phyloP scores from a whole-genome alignment of 2,329 filamentous ascomycete species.

The Fusarium clavum region DNA sequence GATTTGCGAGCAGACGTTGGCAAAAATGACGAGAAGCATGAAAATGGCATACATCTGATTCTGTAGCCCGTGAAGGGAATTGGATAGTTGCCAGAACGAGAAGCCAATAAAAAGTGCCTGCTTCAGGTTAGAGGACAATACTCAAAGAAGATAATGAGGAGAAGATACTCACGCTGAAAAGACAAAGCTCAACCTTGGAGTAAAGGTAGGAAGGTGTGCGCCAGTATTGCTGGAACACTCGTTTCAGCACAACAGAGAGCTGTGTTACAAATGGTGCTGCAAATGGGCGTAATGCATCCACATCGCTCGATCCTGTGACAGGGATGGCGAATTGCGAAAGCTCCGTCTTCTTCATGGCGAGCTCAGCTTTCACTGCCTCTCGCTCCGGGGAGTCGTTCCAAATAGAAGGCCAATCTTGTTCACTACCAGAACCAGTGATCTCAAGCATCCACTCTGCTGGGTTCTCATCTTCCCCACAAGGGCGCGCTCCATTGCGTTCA shows the following conservation, averaged over 20 bases:
- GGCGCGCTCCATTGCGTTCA: slow-evolving; percentile 67
- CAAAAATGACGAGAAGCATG: slow-evolving; percentile 60
- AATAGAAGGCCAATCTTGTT: slow-evolving; percentile 56
- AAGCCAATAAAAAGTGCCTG: slow-evolving; percentile 63
- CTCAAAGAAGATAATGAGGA: fast-evolving
- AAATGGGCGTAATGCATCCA: slow-evolving; percentile 18
- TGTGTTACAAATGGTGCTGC: slow-evolving; percentile 48
- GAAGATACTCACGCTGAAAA: slow-evolving; percentile 23
- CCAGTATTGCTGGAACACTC: slow-evolving; percentile 48
- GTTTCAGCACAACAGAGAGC: slow-evolving; percentile 51
- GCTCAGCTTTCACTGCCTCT: slow-evolving; percentile 30
- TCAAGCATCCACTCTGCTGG: slow-evolving; percentile 75
- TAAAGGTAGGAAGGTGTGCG: slow-evolving; percentile 69
- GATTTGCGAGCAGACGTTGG: not conserved
- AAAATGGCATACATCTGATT: slow-evolving; percentile 77
- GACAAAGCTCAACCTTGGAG: slow-evolving; percentile 57
- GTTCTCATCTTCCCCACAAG: slow-evolving; percentile 66
- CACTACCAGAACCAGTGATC: slow-evolving; percentile 55
- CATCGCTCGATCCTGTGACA: slow-evolving; percentile 40
- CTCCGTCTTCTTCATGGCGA: not conserved
- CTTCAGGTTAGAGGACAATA: fast-evolving
- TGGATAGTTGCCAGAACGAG: slow-evolving; percentile 70
- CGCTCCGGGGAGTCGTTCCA: slow-evolving; percentile 56
- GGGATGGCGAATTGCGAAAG: slow-evolving; percentile 7
- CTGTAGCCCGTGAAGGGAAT: slow-evolving; percentile 73